Evolutionary conservation across 805 yeast genomes (phyloP).

Genomic region (Suhomyces sp.): DNA sequence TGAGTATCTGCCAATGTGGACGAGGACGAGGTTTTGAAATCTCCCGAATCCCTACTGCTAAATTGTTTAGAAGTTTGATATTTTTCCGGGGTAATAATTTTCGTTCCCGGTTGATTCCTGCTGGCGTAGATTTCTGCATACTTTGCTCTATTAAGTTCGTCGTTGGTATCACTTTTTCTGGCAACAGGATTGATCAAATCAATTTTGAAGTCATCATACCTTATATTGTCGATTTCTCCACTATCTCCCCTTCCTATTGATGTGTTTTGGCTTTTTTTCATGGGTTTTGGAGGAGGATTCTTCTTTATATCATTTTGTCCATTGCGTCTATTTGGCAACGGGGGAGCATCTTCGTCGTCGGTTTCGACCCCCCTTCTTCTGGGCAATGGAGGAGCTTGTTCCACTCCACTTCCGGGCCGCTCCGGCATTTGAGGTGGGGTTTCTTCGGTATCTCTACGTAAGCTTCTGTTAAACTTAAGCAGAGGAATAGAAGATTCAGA

Average conservation of each 20-base stretch:
- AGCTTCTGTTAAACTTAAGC: slow-evolving; percentile 18
- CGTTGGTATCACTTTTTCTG: too few relatives aligned
- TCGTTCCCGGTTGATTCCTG: too few relatives aligned
- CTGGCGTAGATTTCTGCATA: too few relatives aligned
- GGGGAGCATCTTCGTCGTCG: slow-evolving; percentile 16
- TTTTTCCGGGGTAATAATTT: too few relatives aligned
- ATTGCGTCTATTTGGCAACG: slow-evolving; percentile 12
- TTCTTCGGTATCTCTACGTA: background rate
- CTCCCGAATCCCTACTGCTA: background rate
- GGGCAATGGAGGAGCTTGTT: slow-evolving; percentile 3
- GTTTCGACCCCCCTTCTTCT: slow-evolving; percentile 8
- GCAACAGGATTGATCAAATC: slow-evolving; percentile 20
- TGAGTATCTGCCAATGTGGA: too few relatives aligned
- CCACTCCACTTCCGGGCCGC: slow-evolving; percentile 11
- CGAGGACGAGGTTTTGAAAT: too few relatives aligned
- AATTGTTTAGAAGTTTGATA: too few relatives aligned
- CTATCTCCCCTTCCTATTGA: background rate
- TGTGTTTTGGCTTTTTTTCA: slow-evolving; percentile 7
- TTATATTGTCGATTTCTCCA: slow-evolving; percentile 13
- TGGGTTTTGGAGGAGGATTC: slow-evolving; percentile 15
- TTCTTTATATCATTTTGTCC: slow-evolving; percentile 2
- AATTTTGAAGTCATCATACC: slow-evolving; percentile 15
- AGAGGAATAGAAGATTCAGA: slow-evolving; percentile 8
- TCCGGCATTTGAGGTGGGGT: slow-evolving; percentile 5
- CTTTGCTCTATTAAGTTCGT: too few relatives aligned